Conservation (phyloP, 2,329 filamentous ascomycete genomes). For the Pseudopithomyces maydicus region DNA sequence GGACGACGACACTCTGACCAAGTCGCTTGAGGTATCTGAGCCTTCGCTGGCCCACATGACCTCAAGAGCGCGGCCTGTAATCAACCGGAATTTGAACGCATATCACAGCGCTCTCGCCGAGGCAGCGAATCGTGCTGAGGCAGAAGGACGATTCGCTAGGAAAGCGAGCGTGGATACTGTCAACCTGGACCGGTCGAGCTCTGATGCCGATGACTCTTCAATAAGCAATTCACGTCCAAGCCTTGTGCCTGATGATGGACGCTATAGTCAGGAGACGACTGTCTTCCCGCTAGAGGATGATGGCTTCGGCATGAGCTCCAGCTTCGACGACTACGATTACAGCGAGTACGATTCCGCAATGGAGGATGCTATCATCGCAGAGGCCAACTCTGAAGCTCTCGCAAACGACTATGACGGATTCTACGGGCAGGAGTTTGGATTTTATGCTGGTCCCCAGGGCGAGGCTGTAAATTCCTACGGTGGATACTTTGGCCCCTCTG, state of each 20-base stretch:
- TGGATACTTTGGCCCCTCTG: constrained; percentile 84
- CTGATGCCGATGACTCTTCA: constrained; percentile 42
- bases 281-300: constrained; percentile 42
- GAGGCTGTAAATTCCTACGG: constrained; percentile 72
- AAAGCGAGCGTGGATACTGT: constrained; percentile 53
- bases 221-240: constrained; percentile 47
- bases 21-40: constrained; percentile 30
- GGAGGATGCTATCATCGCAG: constrained; percentile 86
- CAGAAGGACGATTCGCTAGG: constrained; percentile 75
- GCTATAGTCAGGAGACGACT: constrained; percentile 53
- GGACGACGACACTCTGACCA: constrained; percentile 37
- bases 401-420: constrained; percentile 92
- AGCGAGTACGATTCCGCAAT: constrained; percentile 57
- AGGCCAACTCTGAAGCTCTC: constrained; percentile 90
- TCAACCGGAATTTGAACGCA: constrained; percentile 61
- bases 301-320: constrained; percentile 41
- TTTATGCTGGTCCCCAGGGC: constrained; percentile 71
- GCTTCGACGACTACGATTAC: constrained; percentile 58
- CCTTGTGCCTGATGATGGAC: constrained; percentile 56
- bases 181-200: constrained; percentile 19
- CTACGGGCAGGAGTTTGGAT: constrained; percentile 96
- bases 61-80: constrained; percentile 40
- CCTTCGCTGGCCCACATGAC: constrained; percentile 61
- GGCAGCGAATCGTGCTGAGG: constrained; percentile 77
- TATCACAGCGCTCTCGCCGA: constrained; percentile 86